Percentiles rank a stretch among this genome's conserved stretches.
Evolutionary conservation across 306 rosid species (phyloP).

Genomic region (Trifolium fragiferum): DNA sequence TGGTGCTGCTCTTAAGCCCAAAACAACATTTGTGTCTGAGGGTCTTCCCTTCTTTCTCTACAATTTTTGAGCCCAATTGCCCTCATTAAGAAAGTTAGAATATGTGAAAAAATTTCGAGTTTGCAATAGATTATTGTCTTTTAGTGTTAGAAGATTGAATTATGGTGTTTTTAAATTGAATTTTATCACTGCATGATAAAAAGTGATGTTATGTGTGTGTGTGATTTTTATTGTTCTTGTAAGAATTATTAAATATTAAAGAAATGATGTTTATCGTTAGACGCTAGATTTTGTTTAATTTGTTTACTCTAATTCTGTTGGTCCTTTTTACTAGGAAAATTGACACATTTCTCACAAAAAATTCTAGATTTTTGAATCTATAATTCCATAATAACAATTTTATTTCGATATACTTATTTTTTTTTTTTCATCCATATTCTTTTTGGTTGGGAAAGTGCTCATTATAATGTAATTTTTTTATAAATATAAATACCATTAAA

Average conservation of each 20-base stretch:
- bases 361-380: too few species aligned
- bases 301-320: background rate
- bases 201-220: background rate
- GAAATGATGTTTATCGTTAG: background rate
- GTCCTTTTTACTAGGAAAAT: background rate
- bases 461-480: too few species aligned
- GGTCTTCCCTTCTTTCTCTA: slow-evolving; percentile 63
- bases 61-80: slow-evolving; percentile 76
- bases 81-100: background rate
- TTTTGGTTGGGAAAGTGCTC: too few species aligned
- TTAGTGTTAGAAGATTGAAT: background rate
- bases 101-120: too few species aligned
- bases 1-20: slow-evolving; percentile 60
- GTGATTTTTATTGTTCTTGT: slow-evolving; percentile 13
- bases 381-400: too few species aligned
- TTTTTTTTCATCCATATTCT: too few species aligned
- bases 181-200: background rate
- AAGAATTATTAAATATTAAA: background rate
- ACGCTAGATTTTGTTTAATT: background rate
- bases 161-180: background rate
- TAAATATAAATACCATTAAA: too few species aligned
- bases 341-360: background rate
- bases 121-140: background rate
- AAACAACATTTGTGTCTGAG: slow-evolving; percentile 48
- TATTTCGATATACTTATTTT: too few species aligned